phyloP scores from a whole-genome alignment of 345 rosid species.

The Salix dunnii region DNA sequence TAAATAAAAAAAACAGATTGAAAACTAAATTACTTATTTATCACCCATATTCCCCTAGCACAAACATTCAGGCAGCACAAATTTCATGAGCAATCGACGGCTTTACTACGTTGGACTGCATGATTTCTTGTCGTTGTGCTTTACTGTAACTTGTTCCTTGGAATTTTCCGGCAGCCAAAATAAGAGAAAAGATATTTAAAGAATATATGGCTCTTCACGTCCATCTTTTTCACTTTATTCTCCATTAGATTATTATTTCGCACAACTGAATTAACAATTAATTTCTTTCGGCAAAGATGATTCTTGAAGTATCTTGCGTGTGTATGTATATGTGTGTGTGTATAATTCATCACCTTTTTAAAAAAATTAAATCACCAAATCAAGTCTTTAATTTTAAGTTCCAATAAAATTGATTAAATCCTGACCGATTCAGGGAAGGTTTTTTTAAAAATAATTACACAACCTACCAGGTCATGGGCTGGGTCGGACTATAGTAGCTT shows the following conservation, averaged over 20 bases:
- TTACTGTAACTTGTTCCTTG: background rate
- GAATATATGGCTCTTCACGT: background rate
- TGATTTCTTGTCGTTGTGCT: background rate
- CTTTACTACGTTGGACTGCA: background rate
- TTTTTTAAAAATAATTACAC: too few species aligned
- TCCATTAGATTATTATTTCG: background rate
- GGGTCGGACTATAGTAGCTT: background rate
- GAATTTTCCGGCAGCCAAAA: background rate
- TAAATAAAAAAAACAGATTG: too few species aligned
- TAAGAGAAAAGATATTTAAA: too few species aligned
- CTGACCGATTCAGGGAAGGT: too few species aligned
- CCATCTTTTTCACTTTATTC: conserved; percentile 9
- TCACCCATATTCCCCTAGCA: background rate
- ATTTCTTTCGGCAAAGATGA: background rate
- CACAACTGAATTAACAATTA: background rate
- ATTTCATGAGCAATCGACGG: background rate
- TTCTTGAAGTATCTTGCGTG: background rate
- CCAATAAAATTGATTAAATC: too few species aligned
- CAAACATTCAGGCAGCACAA: background rate
- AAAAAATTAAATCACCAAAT: background rate
- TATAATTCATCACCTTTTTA: background rate
- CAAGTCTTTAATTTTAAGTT: too few species aligned
- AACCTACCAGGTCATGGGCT: too few species aligned
- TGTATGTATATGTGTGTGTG: too few species aligned
- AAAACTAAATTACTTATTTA: too few species aligned